These are phyloP conservation scores for Calonectria ilicicola DNA, from an alignment of 2,329 filamentous ascomycete species.

Conservation along the genomic window DNA sequence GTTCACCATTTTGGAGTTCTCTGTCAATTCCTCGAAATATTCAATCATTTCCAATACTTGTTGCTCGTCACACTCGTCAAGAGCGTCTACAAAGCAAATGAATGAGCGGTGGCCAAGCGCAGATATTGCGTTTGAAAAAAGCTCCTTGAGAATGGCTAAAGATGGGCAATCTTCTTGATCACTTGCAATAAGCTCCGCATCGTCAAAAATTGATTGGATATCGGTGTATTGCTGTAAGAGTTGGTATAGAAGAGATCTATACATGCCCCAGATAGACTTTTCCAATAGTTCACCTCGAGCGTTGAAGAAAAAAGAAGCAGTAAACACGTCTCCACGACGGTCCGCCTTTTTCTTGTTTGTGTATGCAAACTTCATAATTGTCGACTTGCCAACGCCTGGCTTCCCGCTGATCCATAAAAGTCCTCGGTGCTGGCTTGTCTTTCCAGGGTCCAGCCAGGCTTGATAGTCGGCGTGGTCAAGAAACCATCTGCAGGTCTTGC, in stretches of 20 bases:
- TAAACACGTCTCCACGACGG: background rate
- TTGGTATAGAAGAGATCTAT: slow-evolving; percentile 61
- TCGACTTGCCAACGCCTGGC: slow-evolving; percentile 59
- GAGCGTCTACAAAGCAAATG: slow-evolving; percentile 46
- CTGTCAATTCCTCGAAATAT: slow-evolving; percentile 55
- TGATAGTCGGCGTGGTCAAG: slow-evolving; percentile 5
- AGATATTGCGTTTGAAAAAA: slow-evolving; percentile 37
- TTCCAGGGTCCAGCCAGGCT: slow-evolving; percentile 8
- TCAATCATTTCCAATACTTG: slow-evolving; percentile 56
- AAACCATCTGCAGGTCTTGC: slow-evolving; percentile 36
- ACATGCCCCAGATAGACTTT: slow-evolving; percentile 60
- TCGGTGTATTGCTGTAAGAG: slow-evolving; percentile 51
- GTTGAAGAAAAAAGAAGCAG: slow-evolving; percentile 64
- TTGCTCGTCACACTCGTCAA: slow-evolving; percentile 61
- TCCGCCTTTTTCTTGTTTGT: slow-evolving; percentile 26
- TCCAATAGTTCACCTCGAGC: slow-evolving; percentile 58
- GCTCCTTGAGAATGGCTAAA: slow-evolving; percentile 30
- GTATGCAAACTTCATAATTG: slow-evolving; percentile 56
- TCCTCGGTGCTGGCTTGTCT: slow-evolving; percentile 30
- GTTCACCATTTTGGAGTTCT: slow-evolving; percentile 32
- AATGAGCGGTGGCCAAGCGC: slow-evolving; percentile 14
- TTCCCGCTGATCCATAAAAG: slow-evolving; percentile 63
- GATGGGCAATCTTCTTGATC: background rate
- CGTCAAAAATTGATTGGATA: slow-evolving; percentile 49
- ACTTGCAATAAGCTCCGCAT: fast-evolving